Base-by-base conservation (phyloP, 306 rosid genomes). In the Amphicarpaea edgeworthii region DNA sequence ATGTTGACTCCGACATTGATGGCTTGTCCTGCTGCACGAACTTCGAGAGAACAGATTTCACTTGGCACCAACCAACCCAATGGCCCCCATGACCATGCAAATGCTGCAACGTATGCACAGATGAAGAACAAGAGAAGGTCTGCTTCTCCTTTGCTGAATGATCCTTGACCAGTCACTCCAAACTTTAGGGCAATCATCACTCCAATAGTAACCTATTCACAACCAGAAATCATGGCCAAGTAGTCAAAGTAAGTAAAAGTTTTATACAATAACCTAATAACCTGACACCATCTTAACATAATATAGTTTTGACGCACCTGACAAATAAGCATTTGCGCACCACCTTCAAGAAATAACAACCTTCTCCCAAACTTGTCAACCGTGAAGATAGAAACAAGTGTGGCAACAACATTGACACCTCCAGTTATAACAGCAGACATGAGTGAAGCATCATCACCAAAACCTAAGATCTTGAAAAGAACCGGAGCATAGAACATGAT, bases 81-180 rank as follows among this genome's bases (percentile, higher is more conserved):
- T 10, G 90, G 93, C 0, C 91, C 93, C 91, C 96, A 91, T 3
- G 93, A 91, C 96, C 96, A 91, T 0, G 93, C 91, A 15, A 80
- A 90, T 43, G 85, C 91, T 17, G 93, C 93, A 42, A 88, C 91
- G 37, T 87, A 91, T 7, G 26, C 5, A 32, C 93, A 91, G 5
- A 91, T 84, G 19, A 91, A 76, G n/a, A 80, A 7, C 64, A 88
- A 16, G 2, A 87, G 73, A 1, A 81, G 0, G 34, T 88, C 53
- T 0, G 89, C 86, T 24, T 73, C 74, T 0, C 1, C 68, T 32
- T 8, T 34, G 20, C 51, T 10, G 32, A 90, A 63, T n/a, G 80
- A 19, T 51, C 95, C 95, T 19, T 80, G 20, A 3, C 95, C 92
- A 2, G 8, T 69, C 12, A 70, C 2, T 21, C 92, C 96, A 34